Conservation (phyloP, 192 early-diverging fungal genomes). For the Coemansia sp. region DNA sequence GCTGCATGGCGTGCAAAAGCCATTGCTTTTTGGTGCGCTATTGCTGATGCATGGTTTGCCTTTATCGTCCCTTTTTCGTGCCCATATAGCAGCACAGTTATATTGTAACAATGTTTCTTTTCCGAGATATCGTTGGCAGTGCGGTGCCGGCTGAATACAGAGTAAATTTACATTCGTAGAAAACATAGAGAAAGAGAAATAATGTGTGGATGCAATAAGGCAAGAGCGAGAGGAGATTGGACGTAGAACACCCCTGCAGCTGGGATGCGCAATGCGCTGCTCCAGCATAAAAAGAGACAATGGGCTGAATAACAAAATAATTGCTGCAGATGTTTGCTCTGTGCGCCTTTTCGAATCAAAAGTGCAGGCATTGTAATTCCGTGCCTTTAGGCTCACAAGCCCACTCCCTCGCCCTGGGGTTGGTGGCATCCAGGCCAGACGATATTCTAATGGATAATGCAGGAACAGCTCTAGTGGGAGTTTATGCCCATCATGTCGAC, state of each 20-base stretch:
- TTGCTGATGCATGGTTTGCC: too few relatives aligned
- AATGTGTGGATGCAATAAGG: conserved; percentile 10
- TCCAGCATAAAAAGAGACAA: conserved; percentile 3
- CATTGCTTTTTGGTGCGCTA: too few relatives aligned
- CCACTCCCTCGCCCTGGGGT: too few relatives aligned
- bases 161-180: conserved; percentile 21
- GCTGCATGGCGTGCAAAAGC: conserved; percentile 4
- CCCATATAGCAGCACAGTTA: too few relatives aligned
- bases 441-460: conserved; percentile 5
- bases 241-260: background rate
- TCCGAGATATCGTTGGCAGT: background rate
- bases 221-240: conserved; percentile 4
- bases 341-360: conserved; percentile 4
- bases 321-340: conserved; percentile 7
- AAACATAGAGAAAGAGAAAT: conserved; percentile 12
- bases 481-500: conserved; percentile 53
- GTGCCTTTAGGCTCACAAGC: background rate
- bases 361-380: conserved; percentile 1
- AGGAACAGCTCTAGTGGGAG: conserved; percentile 13
- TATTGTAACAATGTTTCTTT: too few relatives aligned
- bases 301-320: conserved; percentile 8
- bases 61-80: too few relatives aligned
- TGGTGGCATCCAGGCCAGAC: conserved; percentile 3
- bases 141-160: conserved; percentile 4
- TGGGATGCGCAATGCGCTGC: background rate